These are phyloP conservation scores for Dendryphion nanum DNA, from an alignment of 2,329 filamentous ascomycete genomes.

Conservation along the genomic window DNA sequence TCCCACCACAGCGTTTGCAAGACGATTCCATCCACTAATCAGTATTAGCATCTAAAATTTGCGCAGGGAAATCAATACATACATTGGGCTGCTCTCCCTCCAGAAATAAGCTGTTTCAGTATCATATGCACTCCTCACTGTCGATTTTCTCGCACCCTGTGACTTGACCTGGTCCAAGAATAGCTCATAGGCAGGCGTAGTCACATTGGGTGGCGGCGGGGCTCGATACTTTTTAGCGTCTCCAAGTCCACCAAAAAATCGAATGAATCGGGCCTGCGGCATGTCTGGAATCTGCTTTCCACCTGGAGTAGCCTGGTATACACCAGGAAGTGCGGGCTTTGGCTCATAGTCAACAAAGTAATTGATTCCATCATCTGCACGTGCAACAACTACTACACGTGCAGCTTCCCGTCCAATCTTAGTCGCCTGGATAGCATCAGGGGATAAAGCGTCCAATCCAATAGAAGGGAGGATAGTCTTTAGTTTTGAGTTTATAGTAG, in stretches of 20 bases:
- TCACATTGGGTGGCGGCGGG: conserved; percentile 17
- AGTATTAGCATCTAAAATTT: no score
- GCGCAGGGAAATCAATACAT: no score
- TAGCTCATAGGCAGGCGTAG: conserved; percentile 17
- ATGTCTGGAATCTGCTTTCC: conserved; percentile 21
- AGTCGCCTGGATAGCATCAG: conserved; percentile 12
- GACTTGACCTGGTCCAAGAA: conserved; percentile 18
- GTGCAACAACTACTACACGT: conserved; percentile 14
- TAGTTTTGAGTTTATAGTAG: conserved; percentile 18
- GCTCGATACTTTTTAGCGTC: conserved; percentile 21
- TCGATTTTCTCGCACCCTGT: conserved; percentile 23
- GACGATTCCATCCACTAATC: conserved; percentile 20
- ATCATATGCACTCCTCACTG: conserved; percentile 18
- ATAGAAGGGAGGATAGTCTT: conserved; percentile 16
- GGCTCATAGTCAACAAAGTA: conserved; percentile 20
- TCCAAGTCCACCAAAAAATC: conserved; percentile 21
- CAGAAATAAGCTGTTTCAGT: conserved; percentile 27
- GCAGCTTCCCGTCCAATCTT: conserved; percentile 19
- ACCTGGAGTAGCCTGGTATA: conserved; percentile 23
- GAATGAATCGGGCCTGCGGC: conserved; percentile 22
- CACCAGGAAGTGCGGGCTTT: conserved; percentile 10
- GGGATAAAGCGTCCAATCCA: conserved; percentile 15
- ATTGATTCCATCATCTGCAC: conserved; percentile 22
- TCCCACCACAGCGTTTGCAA: conserved; percentile 21
- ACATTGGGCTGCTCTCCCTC: conserved; percentile 22